Evolutionary conservation across 1,284 basidiomycete genomes (phyloP), one percentile per base, ranked within the genome.

Genomic region (Takashimella koratensis): DNA sequence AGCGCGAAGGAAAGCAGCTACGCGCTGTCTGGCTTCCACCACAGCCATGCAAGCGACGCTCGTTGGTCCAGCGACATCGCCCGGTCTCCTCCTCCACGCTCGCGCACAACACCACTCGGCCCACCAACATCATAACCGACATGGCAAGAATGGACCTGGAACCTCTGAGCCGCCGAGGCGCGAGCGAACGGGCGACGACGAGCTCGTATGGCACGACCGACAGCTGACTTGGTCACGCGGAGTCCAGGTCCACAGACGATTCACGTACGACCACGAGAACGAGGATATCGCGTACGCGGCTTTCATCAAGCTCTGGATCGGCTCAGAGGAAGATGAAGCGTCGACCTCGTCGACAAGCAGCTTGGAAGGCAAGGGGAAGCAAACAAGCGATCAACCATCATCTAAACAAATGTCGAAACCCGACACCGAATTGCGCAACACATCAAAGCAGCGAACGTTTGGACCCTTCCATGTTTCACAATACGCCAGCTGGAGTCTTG

Each of bases 251-350:
- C 78, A 79, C 51, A 84, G 86, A 62, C 84, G 84, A 62, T 93
- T 87, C 84, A 83, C 82, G 48, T 90, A 89, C 65, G 75, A 79
- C 4, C 79, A 84, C 24, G 85, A 89, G 62, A 80, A 79, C 5
- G 85, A 90, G 66, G 79, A 81, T 2, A 82, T 93, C 36, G 84
- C 86, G 52, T 87, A 81, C 76, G 90, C 86, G 2, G 86, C 86
- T 59, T 82, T 89, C 45, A 89, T 85, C 5, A 83, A 81, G 74
- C 81, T 92, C 47, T 82, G 52, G 22, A 22, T 26, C 19, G 55
- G 51, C 16, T 36, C 30, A 36, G 30, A 36, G 30, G 16, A n/a
- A n/a, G n/a, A n/a, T n/a, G n/a, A n/a, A n/a, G n/a, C n/a, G n/a
- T n/a, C n/a, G n/a, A n/a, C n/a, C n/a, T n/a, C n/a, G n/a, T n/a